These are phyloP conservation scores for Sporisorium sorghi DNA, from an alignment of 1,284 basidiomycete species.

Conservation along the genomic window DNA sequence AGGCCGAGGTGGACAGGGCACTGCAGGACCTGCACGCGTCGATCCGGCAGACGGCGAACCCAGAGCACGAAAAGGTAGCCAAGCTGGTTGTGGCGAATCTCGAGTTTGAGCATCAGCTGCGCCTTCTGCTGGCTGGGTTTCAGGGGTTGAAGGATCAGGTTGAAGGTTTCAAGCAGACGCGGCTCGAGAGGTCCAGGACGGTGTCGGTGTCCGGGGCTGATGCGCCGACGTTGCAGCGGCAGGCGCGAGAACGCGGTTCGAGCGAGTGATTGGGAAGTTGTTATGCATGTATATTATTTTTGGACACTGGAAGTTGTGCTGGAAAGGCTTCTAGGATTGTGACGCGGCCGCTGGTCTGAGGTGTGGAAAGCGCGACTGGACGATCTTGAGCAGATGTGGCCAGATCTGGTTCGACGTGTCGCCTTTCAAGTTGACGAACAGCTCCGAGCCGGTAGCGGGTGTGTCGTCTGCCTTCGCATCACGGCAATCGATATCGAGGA, in stretches of 20 bases:
- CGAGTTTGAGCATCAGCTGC: conserved; percentile 39
- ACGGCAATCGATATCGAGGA: conserved; percentile 38
- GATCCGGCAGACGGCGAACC: conserved; percentile 30
- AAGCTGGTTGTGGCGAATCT: conserved; percentile 37
- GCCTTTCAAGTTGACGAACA: conserved; percentile 81
- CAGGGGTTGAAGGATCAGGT: conserved; percentile 38
- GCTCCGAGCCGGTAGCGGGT: conserved; percentile 10
- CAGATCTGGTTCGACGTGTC: conserved; percentile 91
- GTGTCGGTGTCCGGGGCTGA: not conserved
- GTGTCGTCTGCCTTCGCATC: conserved; percentile 2
- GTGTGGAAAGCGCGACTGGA: conserved; percentile 67
- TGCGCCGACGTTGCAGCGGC: not conserved
- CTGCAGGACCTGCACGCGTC: conserved; percentile 26
- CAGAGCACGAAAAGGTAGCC: conserved; percentile 35
- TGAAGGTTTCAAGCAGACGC: conserved; percentile 29
- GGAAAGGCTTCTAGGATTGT: not conserved
- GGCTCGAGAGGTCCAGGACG: conserved; percentile 7
- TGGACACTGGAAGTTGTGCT: not conserved
- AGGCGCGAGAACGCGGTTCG: not conserved
- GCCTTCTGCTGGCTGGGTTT: conserved; percentile 20
- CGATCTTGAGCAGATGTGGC: conserved; percentile 79
- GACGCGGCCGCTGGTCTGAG: conserved; percentile 6
- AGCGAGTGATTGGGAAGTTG: not conserved
- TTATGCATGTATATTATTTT: not conserved
- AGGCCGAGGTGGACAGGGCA: conserved; percentile 18